Evolutionary conservation across 805 yeast species (phyloP).

Genomic region (Myxozyma monticola): DNA sequence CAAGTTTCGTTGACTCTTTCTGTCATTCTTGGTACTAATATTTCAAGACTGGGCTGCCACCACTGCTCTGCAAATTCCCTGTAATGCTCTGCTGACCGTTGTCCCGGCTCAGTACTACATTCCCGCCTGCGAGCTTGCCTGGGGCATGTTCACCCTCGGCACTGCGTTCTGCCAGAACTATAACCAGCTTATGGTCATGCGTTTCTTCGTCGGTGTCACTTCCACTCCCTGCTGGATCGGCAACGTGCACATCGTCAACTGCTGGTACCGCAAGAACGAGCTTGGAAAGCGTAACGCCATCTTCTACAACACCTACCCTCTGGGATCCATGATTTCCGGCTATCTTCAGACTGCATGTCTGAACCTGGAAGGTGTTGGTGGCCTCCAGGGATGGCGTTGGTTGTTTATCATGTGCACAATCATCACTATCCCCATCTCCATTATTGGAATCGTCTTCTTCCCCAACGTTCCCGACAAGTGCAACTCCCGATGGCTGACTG

Average conservation of each 20-base stretch:
- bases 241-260: slow-evolving; percentile 44
- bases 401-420: slow-evolving; percentile 56
- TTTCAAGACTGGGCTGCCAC: slow-evolving; percentile 24
- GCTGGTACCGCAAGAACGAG: slow-evolving; percentile 58
- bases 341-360: slow-evolving; percentile 55
- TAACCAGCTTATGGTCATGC: slow-evolving; percentile 52
- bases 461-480: slow-evolving; percentile 49
- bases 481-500: slow-evolving; percentile 31
- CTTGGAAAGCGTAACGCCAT: slow-evolving; percentile 47
- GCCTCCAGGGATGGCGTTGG: slow-evolving; percentile 67
- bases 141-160: slow-evolving; percentile 66
- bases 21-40: too few species aligned
- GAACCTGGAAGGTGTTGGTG: slow-evolving; percentile 46
- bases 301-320: slow-evolving; percentile 43
- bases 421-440: slow-evolving; percentile 38
- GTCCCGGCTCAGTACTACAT: slow-evolving; percentile 43
- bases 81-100: slow-evolving; percentile 36
- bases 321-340: slow-evolving; percentile 50
- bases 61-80: slow-evolving; percentile 39
- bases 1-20: slow-evolving; percentile 7
- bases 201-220: slow-evolving; percentile 68
- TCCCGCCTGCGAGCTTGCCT: slow-evolving; percentile 59
- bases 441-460: slow-evolving; percentile 44
- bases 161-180: slow-evolving; percentile 50
- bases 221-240: slow-evolving; percentile 70